Base-by-base conservation (phyloP, 2,329 filamentous ascomycete species). In the Coniochaeta ligniaria region DNA sequence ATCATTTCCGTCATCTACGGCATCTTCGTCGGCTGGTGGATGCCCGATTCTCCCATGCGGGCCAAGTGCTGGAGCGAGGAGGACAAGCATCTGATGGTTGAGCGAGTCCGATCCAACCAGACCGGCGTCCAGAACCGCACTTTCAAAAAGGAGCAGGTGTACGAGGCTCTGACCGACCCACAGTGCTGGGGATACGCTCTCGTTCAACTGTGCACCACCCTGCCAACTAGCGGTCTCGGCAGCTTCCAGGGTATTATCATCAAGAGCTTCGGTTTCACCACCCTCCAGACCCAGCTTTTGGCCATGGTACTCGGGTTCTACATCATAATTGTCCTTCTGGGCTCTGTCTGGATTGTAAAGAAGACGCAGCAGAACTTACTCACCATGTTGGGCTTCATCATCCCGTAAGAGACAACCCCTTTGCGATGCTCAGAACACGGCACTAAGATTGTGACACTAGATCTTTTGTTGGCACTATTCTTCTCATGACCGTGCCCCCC, bases 221-320 rank as follows among this genome's bases (percentile, higher is more conserved):
- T 92, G 1, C 89, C 89, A 0, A 92, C 88, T 0, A 86, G 83
- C 22, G 89, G 89, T 0, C 80, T 92, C 0, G 89, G 89, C 7
- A 85, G 85, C 0, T 92, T 91, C 69, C 85, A 87, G 59, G 88
- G 88, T 64, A 88, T 92, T 66, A 88, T 93, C 66, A 90, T 92
- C 72, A 83, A 80, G 60, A 78, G 79, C n/a, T 86, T 92, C 61
- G 75, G 86, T 0, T 93, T 92, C 67, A 80, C 75, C 0, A 75
- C 77, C 0, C 76, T 91, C 7, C 75, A 92, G 71, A 91, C 89
- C 0, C 89, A 92, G 73, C 76, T 93, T 1, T 75, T 93, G 26
- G 83, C 87, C 43, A 91, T 92, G 87, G 89, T 91, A 0, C 76
- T 91, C 0, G 89, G 89, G 6, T 84, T 83, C 43, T 89, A 89